Percentiles rank a stretch among this genome's conserved stretches.
These are phyloP conservation scores for Citrus glauca DNA, from an alignment of 345 rosid genomes.

Conservation along the genomic window DNA sequence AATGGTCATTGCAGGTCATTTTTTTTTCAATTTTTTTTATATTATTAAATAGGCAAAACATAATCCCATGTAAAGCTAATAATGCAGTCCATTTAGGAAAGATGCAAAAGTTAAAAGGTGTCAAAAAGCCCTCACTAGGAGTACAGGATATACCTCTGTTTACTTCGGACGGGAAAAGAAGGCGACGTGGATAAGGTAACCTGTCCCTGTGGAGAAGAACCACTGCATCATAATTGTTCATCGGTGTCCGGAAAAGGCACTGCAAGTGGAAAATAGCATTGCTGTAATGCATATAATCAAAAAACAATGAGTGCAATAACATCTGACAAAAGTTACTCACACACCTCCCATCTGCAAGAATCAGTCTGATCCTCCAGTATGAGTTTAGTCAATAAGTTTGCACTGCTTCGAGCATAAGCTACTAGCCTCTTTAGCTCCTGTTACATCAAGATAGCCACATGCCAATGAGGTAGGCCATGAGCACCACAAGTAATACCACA, in stretches of 20 bases:
- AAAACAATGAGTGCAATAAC: background rate
- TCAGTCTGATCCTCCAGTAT: slow-evolving; percentile 51
- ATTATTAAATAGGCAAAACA: no score
- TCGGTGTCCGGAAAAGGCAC: slow-evolving; percentile 88
- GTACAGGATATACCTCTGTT: slow-evolving; percentile 47
- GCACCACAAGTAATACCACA: background rate
- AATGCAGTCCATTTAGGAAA: background rate
- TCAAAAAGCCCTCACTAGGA: background rate
- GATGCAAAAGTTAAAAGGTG: background rate
- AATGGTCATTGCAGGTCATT: background rate
- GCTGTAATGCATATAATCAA: background rate
- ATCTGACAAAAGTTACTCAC: slow-evolving; percentile 10
- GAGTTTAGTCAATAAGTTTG: slow-evolving; percentile 64
- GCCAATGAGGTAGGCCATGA: background rate
- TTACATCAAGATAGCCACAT: slow-evolving; percentile 12
- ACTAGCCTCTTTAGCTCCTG: slow-evolving; percentile 83
- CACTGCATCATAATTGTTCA: slow-evolving; percentile 84
- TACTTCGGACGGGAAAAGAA: slow-evolving; percentile 69
- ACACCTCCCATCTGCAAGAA: slow-evolving; percentile 82
- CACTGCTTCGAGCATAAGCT: slow-evolving; percentile 92
- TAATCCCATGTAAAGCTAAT: no score
- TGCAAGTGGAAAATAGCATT: slow-evolving; percentile 28
- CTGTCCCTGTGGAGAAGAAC: slow-evolving; percentile 76
- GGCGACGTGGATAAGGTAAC: slow-evolving; percentile 68
- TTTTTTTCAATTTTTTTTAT: no score